Base-by-base conservation (phyloP, 805 yeast genomes). In the Lachancea fermentati region DNA sequence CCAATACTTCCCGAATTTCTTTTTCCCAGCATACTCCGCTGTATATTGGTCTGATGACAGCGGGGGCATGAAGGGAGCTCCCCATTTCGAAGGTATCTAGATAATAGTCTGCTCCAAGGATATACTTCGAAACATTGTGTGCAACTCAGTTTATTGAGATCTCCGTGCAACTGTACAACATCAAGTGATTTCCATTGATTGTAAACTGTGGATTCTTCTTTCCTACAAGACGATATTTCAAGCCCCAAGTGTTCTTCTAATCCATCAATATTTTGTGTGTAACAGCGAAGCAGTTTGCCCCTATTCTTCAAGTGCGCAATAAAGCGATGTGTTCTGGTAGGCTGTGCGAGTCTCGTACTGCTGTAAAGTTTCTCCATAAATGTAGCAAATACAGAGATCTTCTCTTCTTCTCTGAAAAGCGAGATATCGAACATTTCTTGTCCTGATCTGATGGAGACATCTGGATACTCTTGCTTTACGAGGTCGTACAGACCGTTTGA, bases 251-350 rank as follows among this genome's bases (percentile, higher is more conserved):
- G 65, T 36, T 77, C 66, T 56, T 91, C 97, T 26, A 91, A 67
- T 0, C 95, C 89, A 60, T 91, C 98, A 44, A 91, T 91, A 58
- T 91, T 91, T 56, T 93, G 97, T 1, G 97, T 91, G 59, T 91
- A 91, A 63, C 97, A 87, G 43, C 95, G 68, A 36, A 88, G 60
- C 33, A 89, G 71, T 61, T 81, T 82, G 45, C 73, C 78, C 56
- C 75, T 75, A 41, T 72, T 78, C 52, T 75, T 77, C 40, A 81
- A 60, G 32, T 68, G 70, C 5, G 62, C 63, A 30, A 91, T 79
- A 54, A 91, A 85, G 46, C 71, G 68, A 60, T 91, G 97, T 1
- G 95, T 85, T 50, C 74, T 78, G 0, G 98, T 91, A 1, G 97
- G 93, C 41, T 67, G 64, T 8, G 96, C 96, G 14, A 60, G 49